phyloP scores from a whole-genome alignment of 306 rosid species.

The Herpetospermum pedunculosum region DNA sequence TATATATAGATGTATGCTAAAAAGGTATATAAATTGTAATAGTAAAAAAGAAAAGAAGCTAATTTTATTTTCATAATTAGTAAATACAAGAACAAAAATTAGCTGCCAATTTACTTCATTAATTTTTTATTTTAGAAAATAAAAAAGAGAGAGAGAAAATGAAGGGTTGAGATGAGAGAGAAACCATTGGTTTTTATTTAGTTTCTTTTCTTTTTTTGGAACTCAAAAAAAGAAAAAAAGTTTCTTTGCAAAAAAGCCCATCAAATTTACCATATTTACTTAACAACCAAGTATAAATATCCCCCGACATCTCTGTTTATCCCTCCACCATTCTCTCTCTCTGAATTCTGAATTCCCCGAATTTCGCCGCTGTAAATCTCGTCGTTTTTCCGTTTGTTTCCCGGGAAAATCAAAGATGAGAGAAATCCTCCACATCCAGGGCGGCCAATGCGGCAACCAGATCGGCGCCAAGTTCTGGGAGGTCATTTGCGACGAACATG shows the following conservation, averaged over 20 bases:
- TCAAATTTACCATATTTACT: background rate
- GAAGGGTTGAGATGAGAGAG: background rate
- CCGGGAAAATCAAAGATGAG: conserved; percentile 20
- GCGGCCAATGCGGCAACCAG: conserved; percentile 47
- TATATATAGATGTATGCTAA: background rate
- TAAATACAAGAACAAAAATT: background rate
- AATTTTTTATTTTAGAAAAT: background rate
- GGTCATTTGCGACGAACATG: conserved; percentile 44
- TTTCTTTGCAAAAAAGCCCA: background rate
- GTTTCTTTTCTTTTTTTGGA: background rate
- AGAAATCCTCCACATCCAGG: conserved; percentile 43
- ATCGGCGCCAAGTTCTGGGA: conserved; percentile 52
- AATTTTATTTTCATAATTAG: background rate
- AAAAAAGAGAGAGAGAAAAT: background rate
- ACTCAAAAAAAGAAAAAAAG: background rate
- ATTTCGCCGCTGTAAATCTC: background rate
- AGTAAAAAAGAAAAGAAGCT: background rate
- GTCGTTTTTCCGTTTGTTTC: background rate
- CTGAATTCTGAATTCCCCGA: background rate
- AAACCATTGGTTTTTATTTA: background rate
- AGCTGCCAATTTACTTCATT: background rate
- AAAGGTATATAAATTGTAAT: background rate
- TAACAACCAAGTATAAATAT: background rate
- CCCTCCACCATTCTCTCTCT: background rate
- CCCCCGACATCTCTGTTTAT: background rate